These are phyloP conservation scores for Torulaspora microellipsoides DNA, from an alignment of 805 yeast species.

Conservation along the genomic window DNA sequence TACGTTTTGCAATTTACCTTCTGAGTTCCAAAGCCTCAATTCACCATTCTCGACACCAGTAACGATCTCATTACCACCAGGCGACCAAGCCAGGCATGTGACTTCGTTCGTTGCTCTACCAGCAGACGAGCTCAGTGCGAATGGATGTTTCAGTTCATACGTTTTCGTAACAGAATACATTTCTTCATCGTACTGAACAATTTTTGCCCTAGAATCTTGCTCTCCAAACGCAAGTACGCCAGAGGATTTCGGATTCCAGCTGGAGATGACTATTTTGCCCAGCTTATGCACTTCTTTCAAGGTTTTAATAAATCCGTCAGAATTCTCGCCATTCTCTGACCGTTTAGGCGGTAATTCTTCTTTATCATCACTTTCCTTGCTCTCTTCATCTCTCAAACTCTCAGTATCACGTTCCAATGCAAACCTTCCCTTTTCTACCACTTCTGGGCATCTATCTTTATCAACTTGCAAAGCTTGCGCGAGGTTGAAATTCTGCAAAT, in stretches of 20 bases:
- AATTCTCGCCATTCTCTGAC: slow-evolving; percentile 6
- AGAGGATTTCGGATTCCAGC: slow-evolving; percentile 53
- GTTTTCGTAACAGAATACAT: slow-evolving; percentile 7
- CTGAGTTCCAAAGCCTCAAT: slow-evolving; percentile 69
- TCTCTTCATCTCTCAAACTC: slow-evolving; percentile 7
- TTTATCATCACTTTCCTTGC: slow-evolving; percentile 6
- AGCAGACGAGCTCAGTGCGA: slow-evolving; percentile 22
- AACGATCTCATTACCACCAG: slow-evolving; percentile 54
- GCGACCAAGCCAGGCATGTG: slow-evolving; percentile 55
- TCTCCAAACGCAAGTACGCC: slow-evolving; percentile 52
- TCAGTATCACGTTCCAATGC: slow-evolving; percentile 24
- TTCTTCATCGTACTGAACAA: slow-evolving; percentile 36
- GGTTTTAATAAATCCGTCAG: slow-evolving; percentile 29
- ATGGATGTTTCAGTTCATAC: slow-evolving; percentile 35
- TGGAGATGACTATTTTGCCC: slow-evolving; percentile 43
- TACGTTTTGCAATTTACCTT: slow-evolving; percentile 59
- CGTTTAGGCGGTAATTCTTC: slow-evolving; percentile 1
- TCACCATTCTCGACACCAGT: slow-evolving; percentile 71
- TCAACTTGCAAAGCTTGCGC: slow-evolving; percentile 51
- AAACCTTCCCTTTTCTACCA: slow-evolving; percentile 33
- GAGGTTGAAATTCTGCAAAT: slow-evolving; percentile 42
- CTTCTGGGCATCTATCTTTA: slow-evolving; percentile 30
- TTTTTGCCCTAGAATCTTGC: slow-evolving; percentile 44
- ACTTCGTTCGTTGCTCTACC: slow-evolving; percentile 27
- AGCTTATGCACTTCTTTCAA: slow-evolving; percentile 39